These are phyloP conservation scores for Phialocephala subalpina DNA, from an alignment of 2,329 filamentous ascomycete species.

Conservation along the genomic window DNA sequence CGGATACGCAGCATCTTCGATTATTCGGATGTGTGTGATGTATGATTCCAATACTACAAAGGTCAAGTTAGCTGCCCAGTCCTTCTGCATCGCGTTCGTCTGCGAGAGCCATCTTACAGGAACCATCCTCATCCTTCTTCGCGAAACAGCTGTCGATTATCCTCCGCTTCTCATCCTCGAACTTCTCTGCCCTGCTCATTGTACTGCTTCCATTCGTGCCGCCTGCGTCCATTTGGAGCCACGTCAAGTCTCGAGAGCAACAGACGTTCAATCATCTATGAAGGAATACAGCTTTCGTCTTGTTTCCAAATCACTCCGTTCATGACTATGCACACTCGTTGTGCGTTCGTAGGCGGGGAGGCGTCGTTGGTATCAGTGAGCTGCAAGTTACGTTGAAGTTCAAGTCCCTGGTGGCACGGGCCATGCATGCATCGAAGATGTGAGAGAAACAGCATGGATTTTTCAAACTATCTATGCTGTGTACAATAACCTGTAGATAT, in stretches of 20 bases:
- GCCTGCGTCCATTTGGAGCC: slow-evolving; percentile 45
- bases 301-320: slow-evolving; percentile 21
- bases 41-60: slow-evolving; percentile 84
- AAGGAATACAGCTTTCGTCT: slow-evolving; percentile 11
- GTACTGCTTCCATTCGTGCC: slow-evolving; percentile 40
- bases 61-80: slow-evolving; percentile 34
- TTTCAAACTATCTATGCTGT: background rate
- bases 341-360: background rate
- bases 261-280: slow-evolving; percentile 36
- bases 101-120: slow-evolving; percentile 60
- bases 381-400: background rate
- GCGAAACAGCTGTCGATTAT: slow-evolving; percentile 95
- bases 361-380: background rate
- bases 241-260: slow-evolving; percentile 35
- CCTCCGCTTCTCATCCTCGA: slow-evolving; percentile 95
- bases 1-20: slow-evolving; percentile 84
- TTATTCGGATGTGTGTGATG: slow-evolving; percentile 94
- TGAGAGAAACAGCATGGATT: background rate
- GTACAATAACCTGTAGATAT: background rate
- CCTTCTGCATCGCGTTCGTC: background rate
- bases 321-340: slow-evolving; percentile 29
- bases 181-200: slow-evolving; percentile 72
- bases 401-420: background rate
- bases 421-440: background rate
- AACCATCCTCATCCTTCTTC: slow-evolving; percentile 87